phyloP scores from a whole-genome alignment of 768 basidiomycete genomes.

The Lactarius hatsudake region DNA sequence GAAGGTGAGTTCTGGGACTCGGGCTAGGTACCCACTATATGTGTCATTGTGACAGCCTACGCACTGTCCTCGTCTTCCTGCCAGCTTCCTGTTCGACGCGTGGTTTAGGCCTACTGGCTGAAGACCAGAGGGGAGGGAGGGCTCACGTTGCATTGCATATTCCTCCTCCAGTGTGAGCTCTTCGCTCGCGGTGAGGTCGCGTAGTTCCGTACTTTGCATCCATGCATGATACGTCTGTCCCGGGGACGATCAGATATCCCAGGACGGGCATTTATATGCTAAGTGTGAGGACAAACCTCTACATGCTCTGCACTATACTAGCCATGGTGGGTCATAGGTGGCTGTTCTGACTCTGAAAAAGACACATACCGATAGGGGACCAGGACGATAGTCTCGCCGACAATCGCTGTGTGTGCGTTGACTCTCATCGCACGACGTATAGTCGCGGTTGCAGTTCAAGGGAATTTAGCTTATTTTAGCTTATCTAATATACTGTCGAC shows the following conservation, averaged over 20 bases:
- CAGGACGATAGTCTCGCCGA: slow-evolving; percentile 66
- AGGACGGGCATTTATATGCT: neutral
- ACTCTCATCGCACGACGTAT: slow-evolving; percentile 48
- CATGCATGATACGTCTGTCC: slow-evolving; percentile 78
- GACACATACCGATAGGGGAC: slow-evolving; percentile 69
- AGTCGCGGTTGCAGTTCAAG: too few relatives aligned
- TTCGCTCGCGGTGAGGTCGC: slow-evolving; percentile 80
- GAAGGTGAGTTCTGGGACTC: slow-evolving; percentile 71
- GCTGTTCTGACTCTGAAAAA: neutral
- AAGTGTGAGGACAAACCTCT: slow-evolving; percentile 31
- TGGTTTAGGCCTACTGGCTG: neutral
- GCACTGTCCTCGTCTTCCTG: slow-evolving; percentile 78
- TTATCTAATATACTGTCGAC: too few relatives aligned
- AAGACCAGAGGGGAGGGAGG: neutral
- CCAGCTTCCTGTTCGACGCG: slow-evolving; percentile 64
- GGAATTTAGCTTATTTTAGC: too few relatives aligned
- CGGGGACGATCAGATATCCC: neutral
- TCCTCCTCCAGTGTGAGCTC: slow-evolving; percentile 78
- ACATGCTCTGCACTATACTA: slow-evolving; percentile 44
- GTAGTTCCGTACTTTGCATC: slow-evolving; percentile 78
- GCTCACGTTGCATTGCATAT: slow-evolving; percentile 83
- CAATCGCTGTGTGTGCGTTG: slow-evolving; percentile 63
- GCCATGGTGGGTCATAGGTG: neutral
- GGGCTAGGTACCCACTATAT: neutral
- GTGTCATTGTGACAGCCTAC: slow-evolving; percentile 25